These are phyloP conservation scores for Coemansia sp. DNA, from an alignment of 192 early-diverging fungal species.

Conservation along the genomic window DNA sequence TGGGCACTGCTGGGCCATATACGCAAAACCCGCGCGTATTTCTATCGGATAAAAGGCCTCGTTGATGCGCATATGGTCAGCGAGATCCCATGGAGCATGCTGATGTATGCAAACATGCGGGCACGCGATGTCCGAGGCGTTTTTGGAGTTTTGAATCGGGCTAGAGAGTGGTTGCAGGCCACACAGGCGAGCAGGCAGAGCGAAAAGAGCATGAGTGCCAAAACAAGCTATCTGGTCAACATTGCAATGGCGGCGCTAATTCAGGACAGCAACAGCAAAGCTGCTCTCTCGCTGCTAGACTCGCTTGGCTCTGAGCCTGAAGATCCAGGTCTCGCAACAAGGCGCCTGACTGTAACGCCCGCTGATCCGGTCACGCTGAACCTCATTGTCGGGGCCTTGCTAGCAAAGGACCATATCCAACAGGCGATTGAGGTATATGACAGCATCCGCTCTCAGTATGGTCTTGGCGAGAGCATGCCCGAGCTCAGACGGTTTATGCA, in stretches of 20 bases:
- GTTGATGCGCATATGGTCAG: neutral
- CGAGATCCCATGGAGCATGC: constrained; percentile 35
- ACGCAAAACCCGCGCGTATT: constrained; percentile 5
- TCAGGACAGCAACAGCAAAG: neutral
- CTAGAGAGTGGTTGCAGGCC: constrained; percentile 14
- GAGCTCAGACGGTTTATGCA: constrained; percentile 4
- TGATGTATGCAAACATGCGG: constrained; percentile 29
- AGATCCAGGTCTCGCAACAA: neutral
- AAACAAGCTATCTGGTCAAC: constrained; percentile 31
- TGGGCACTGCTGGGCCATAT: constrained; percentile 29
- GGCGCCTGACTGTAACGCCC: constrained; percentile 11
- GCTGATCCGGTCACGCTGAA: constrained; percentile 29
- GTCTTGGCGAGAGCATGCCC: neutral
- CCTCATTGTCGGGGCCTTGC: constrained; percentile 24
- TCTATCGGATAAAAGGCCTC: constrained; percentile 3
- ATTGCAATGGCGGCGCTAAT: constrained; percentile 29
- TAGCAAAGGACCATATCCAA: constrained; percentile 17
- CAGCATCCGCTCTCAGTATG: constrained; percentile 11
- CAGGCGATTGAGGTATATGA: constrained; percentile 23
- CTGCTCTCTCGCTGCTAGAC: constrained; percentile 27
- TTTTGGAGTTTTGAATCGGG: constrained; percentile 16
- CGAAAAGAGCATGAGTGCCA: neutral
- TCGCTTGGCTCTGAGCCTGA: neutral
- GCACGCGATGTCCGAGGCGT: constrained; percentile 9
- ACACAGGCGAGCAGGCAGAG: neutral